Percentiles rank a stretch among this genome's conserved stretches.
These are phyloP conservation scores for Incumbomyces delicatus DNA, from an alignment of 2,329 filamentous ascomycete species.

Conservation along the genomic window DNA sequence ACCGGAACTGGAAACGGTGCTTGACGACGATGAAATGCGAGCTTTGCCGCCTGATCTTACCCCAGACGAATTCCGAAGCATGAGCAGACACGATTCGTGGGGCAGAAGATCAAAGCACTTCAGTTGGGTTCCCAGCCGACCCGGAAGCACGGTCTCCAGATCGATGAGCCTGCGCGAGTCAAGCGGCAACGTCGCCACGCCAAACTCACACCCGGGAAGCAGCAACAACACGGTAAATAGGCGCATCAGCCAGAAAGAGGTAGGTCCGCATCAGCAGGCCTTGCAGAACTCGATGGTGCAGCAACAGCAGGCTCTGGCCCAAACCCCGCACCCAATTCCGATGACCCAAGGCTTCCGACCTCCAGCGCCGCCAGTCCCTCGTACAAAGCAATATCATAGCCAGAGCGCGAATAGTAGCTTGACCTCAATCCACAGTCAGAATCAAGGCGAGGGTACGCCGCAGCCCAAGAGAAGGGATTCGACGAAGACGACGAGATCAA, in stretches of 20 bases:
- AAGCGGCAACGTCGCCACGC: neutral
- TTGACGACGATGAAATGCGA: conserved; percentile 1
- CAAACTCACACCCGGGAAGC: neutral
- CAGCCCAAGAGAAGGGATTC: neutral
- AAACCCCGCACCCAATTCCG: neutral
- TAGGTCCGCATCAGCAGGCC: neutral
- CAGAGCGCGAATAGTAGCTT: neutral
- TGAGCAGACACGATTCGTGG: conserved; percentile 3
- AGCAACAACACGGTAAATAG: neutral
- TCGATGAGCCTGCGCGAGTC: neutral
- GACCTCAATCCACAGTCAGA: neutral
- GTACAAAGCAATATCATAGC: too few relatives aligned
- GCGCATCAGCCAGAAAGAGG: neutral
- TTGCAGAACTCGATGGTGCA: neutral
- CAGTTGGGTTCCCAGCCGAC: conserved; percentile 1
- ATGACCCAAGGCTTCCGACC: neutral
- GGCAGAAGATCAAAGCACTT: neutral
- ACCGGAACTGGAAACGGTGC: conserved; percentile 2
- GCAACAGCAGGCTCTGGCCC: neutral
- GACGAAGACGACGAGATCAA: neutral
- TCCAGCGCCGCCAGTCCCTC: too few relatives aligned
- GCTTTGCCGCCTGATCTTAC: conserved; percentile 5
- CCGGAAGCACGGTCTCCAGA: neutral
- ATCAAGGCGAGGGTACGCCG: too few relatives aligned
- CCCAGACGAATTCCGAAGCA: conserved; percentile 1